These are phyloP conservation scores for Trichocladium uniseriatum DNA, from an alignment of 495 filamentous ascomycete species.

Conservation along the genomic window DNA sequence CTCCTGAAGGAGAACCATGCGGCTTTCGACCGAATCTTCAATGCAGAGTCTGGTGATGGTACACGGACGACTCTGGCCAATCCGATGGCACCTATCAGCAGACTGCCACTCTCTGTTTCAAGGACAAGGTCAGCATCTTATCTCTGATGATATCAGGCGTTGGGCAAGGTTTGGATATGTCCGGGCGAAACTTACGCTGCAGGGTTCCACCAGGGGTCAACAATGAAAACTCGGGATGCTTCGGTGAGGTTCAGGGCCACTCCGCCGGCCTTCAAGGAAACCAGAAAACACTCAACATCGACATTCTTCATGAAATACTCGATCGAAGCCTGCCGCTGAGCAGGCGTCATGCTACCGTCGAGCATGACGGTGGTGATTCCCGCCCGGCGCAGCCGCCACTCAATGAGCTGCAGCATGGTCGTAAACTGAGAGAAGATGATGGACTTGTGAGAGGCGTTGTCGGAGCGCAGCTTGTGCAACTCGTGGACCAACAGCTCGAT, in stretches of 20 bases:
- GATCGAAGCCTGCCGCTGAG: conserved; percentile 84
- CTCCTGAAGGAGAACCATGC: conserved; percentile 90
- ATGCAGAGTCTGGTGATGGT: conserved; percentile 91
- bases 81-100: conserved; percentile 93
- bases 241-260: conserved; percentile 93
- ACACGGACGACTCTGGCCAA: conserved; percentile 86
- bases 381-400: conserved; percentile 89
- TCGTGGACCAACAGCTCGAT: conserved; percentile 94
- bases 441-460: conserved; percentile 86
- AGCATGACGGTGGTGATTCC: conserved; percentile 98
- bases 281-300: conserved; percentile 87
- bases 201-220: conserved; percentile 98
- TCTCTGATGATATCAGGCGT: background rate
- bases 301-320: conserved; percentile 87
- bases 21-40: conserved; percentile 89
- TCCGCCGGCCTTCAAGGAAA: conserved; percentile 90
- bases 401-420: conserved; percentile 92
- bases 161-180: background rate
- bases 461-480: conserved; percentile 74
- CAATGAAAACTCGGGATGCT: conserved; percentile 86
- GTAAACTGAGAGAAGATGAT: conserved; percentile 98
- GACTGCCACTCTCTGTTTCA: conserved; percentile 72
- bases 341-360: conserved; percentile 89
- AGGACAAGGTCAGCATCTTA: conserved; percentile 1
- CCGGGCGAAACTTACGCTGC: conserved; percentile 44